Evolutionary conservation across 2,329 filamentous ascomycete species (phyloP), one percentile per base, ranked within the genome.

Genomic region (Apiospora hydei): DNA sequence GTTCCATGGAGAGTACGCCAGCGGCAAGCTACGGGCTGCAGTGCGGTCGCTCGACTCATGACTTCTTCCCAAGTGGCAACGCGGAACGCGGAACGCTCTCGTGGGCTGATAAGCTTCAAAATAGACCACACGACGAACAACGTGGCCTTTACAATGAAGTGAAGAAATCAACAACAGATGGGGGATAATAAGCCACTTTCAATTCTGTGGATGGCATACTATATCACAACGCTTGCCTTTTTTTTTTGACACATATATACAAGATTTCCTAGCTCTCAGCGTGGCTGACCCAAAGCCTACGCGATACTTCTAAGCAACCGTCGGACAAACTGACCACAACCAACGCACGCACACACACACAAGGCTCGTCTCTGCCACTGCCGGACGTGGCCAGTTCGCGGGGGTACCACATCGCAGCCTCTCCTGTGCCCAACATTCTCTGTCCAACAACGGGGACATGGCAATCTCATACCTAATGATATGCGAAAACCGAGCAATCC

Each of bases 191-290:
- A 64, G 34, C 57, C 57, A 64, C 57, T 64, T 41, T 64, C 57
- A 64, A 64, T 64, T 64, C 57, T 41, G 57, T 64, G 57, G 57
- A 64, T 64, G 34, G 10, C 57, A 64, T 64, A 64, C 57, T 43
- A 43, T 64, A 64, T 64, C 57, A 64, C 57, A 41, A 34, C 34
- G 57, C 34, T 41, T 64, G 57, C 57, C 57, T 13, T 64, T 64
- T 38, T n/a, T n/a, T 51, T 64, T 64, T 38, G 34, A 41, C 30
- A 64, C 57, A 64, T 64, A 64, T 64, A 64, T 64, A 64, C 57
- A 64, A 64, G 21, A 64, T 64, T 64, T 41, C 57, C 57, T 41
- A 64, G 57, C 21, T 64, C 57, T n/a, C 18, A 14, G 57, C 34
- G 16, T 64, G 57, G 18, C 21, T 64, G 57, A 64, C 38, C 57